phyloP scores from a whole-genome alignment of 2,329 filamentous ascomycete species.

The Colletotrichum sp. region DNA sequence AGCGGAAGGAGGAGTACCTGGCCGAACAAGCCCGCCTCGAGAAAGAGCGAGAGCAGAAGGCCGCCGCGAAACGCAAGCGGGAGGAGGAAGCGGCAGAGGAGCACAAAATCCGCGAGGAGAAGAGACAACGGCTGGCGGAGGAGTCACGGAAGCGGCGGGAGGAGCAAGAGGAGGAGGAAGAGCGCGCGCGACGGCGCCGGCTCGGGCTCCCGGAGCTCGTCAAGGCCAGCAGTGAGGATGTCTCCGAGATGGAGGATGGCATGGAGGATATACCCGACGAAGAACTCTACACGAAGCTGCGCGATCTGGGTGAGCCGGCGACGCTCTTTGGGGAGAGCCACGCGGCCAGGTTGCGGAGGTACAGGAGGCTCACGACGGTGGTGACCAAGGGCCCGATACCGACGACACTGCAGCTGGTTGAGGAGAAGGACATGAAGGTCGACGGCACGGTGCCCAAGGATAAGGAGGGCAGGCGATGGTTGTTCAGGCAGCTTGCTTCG shows the following conservation, averaged over 20 bases:
- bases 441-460: conserved; percentile 66
- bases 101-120: conserved; percentile 76
- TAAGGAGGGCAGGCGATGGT: conserved; percentile 67
- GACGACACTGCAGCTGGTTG: conserved; percentile 79
- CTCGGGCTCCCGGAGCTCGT: conserved; percentile 80
- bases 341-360: conserved; percentile 70
- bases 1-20: conserved; percentile 79
- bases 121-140: conserved; percentile 80
- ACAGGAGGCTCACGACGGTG: conserved; percentile 66
- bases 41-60: conserved; percentile 70
- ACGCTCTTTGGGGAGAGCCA: conserved; percentile 84
- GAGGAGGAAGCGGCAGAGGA: conserved; percentile 84
- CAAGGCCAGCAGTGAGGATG: conserved; percentile 41
- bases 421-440: conserved; percentile 90
- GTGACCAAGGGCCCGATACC: conserved; percentile 82
- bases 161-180: conserved; percentile 75
- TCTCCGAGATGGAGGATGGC: conserved; percentile 46
- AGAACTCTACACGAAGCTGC: conserved; percentile 70
- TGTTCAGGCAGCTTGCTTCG: conserved; percentile 87
- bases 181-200: conserved; percentile 73
- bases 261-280: conserved; percentile 73
- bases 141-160: conserved; percentile 74
- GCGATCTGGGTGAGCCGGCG: conserved; percentile 75
- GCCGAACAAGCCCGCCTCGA: conserved; percentile 81
- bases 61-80: conserved; percentile 81